Base-by-base conservation (phyloP, 495 filamentous ascomycete genomes). In the Trichoderma reesei region DNA sequence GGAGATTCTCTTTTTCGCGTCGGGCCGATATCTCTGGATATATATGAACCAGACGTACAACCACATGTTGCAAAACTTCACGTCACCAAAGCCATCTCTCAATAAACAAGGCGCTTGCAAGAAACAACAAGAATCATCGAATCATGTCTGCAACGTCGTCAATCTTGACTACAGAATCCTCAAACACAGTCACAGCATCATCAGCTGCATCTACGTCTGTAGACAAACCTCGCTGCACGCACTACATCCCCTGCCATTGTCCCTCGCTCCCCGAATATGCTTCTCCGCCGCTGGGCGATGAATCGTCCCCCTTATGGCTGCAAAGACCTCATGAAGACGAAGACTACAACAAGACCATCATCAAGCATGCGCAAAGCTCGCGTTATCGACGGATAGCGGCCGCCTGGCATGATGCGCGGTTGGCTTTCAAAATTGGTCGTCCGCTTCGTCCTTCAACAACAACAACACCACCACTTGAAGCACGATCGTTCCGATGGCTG, bases 191-290 rank as follows among this genome's bases (percentile, higher is more conserved):
- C 20, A 26, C 48, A 56, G 48, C 34, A 56, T 56, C 48, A 56
- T 56, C 26, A 56, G 5, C 48, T 56, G 10, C 48, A 54, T 54
- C 46, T 54, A 54, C 46, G 48, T 26, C 20, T 56, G 48, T 56
- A 56, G 48, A 56, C 48, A 56, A 56, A 56, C 48, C 48, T 56
- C 20, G 48, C 20, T 56, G 48, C 48, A 56, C 48, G 48, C 48
- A 56, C 48, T 56, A 56, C 33, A 56, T 56, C 48, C 48, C 48
- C 48, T 56, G 48, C 48, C 48, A 56, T 33, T 56, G 48, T 33
- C 48, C 48, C 48, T 56, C 48, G 48, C 48, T 56, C 48, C 20
- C 48, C 48, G 48, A 56, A 33, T 56, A 56, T 33, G 48, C 48
- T 56, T 56, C 20, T 56, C 48, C 48, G 10, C 48, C 48, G 20